Base-by-base conservation (phyloP, 1,284 basidiomycete species). In the Butyriboletus regius region DNA sequence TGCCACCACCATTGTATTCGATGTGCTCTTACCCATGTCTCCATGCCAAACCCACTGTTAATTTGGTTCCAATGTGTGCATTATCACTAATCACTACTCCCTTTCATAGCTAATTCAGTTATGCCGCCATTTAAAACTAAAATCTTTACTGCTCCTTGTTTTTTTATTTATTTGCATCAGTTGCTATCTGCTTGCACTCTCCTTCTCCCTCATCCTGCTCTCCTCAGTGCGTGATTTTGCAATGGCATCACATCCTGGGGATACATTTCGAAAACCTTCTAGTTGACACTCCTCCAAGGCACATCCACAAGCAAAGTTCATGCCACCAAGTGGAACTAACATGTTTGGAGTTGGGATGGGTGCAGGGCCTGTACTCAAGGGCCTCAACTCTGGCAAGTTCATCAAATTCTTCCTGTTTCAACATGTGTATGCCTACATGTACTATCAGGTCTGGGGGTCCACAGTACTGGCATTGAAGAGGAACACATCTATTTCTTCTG, bases 341-440 rank as follows among this genome's bases (percentile, higher is more conserved):
- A 75, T 81, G 70, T 77, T 82, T 61, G 75, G 72, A 43, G 74
- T 76, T 28, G 74, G 74, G 15, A 76, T 82, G 69, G 67, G 71
- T 54, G 67, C 75, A 24, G 67, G 72, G 2, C 72, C 67, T 37
- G 67, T 71, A 12, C 68, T 81, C 53, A 81, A 82, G 60, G 66
- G 70, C 26, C 69, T 82, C 51, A 80, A 77, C 63, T 71, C 79
- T 48, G 78, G 85, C 82, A 84, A 76, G 85, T 82, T 53, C 51
- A 80, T 71, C 28, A 24, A 47, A 5, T 29, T 41, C 28, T 46
- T 50, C 24, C 46, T 46, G 35, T 54, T 40, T 24, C 24, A 31
- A 33, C 35, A 51, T 39, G 44, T 50, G 35, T 50, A 12, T 1
- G 17, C 53, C 54, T 31, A 54, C 51, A 48, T 47, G 26, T 50